Base-by-base conservation (phyloP, 2,329 filamentous ascomycete species). In the Colletotrichum liriopes region DNA sequence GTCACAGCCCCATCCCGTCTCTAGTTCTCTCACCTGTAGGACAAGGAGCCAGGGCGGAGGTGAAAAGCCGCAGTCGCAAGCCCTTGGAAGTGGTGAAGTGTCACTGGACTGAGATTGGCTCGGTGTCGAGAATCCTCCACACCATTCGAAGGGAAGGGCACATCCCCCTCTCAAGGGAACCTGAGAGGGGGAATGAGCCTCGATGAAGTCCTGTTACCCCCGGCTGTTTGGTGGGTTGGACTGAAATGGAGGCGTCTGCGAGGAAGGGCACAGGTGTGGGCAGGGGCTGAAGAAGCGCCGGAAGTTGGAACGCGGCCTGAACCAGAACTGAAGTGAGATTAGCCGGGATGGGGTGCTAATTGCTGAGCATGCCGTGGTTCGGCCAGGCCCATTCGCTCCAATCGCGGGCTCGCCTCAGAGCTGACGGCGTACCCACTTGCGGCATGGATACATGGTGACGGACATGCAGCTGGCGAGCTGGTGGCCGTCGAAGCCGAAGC, bases 341-440 rank as follows among this genome's bases (percentile, higher is more conserved):
- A 47, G 58, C 35, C 49, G 39, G 61, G 61, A 41, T 52, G 56
- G 39, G 26, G 18, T 26, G 39, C 56, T 56, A 55, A 43, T 60
- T 41, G 47, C 23, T 67, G 41, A 69, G 60, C 37, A 60, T 45
- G 52, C 41, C 55, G 60, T 63, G 35, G 47, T 51, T 56, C 39
- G 23, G 51, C 23, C 32, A 6, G 63, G 56, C 26, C 41, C 43
- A 55, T 64, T 54, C 52, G 54, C 58, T 60, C 70, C 70, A 72
- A 72, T 72, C 70, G 59, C 70, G 60, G 68, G 70, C 54, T 70
- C 60, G 66, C 65, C 70, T 70, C 59, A 35, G 23, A 7, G 55
- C 9, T n/a, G 60, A 59, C 29, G 16, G 37, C 26, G 39, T 63
- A 52, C 26, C 69, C 69, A 69, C 66, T 54, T 32, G 39, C 39